Evolutionary conservation across 805 yeast species (phyloP), one percentile per base, ranked within the genome.

Genomic region (Candida easanensis): DNA sequence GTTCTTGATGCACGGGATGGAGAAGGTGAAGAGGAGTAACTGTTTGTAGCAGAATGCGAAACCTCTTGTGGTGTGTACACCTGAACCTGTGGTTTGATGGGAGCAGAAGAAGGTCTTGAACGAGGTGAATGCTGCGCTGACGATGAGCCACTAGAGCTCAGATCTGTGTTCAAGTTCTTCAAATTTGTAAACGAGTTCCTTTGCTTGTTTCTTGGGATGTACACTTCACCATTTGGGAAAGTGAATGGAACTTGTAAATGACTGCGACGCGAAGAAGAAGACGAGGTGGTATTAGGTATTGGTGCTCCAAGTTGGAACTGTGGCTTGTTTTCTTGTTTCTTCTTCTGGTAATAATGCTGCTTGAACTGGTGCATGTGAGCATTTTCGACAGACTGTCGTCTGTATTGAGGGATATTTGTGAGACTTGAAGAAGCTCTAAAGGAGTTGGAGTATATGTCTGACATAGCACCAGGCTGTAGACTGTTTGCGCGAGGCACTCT

Each of bases 211-310:
- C 63, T 45, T 30, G 63, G 63, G 10, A 52, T 57, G 38, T 58
- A 58, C 5, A 57, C 52, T 30, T 58, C 63, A 32, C 63, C 63
- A 31, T 58, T 58, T 17, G 63, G 63, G 44, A 58, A 58, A 2
- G 60, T 56, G 47, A 55, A 58, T 2, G 58, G 52, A 3, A 51
- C 52, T 26, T 53, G 26, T 15, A 53, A 45, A 9, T 37, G 33
- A 33, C 43, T 45, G n/a, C 49, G 48, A 26, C 52, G 53, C 19
- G 36, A 16, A 10, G 35, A 16, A 9, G 21, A 15, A 16, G 37
- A 15, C 22, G 33, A 6, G 35, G 14, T 22, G 23, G 36, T 7
- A 7, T 10, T 22, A 8, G 25, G 25, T 10, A 22, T 22, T 22
- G 25, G 31, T 6, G 31, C n/a, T n/a, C 33, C 33, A 6, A 30